phyloP scores from a whole-genome alignment of 2,329 filamentous ascomycete genomes.

The Aspergillus sp. region DNA sequence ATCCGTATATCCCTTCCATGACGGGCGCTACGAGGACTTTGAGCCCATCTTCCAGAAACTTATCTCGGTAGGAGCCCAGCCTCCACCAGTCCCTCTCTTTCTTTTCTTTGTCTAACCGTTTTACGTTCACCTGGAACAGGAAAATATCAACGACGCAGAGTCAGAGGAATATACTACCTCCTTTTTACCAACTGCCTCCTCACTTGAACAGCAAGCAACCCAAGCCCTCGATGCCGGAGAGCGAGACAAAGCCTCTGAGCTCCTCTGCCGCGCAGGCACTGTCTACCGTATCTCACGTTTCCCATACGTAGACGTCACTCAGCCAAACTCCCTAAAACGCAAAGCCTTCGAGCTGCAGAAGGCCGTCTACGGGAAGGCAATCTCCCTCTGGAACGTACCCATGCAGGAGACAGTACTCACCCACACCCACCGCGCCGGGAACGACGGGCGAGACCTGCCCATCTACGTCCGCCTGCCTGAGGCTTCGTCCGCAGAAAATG shows the following conservation, averaged over 20 bases:
- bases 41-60: constrained; percentile 66
- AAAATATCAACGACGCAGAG: constrained; percentile 64
- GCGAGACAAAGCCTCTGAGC: constrained; percentile 58
- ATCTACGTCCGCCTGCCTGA: constrained; percentile 65
- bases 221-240: constrained; percentile 53
- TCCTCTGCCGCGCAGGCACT: constrained; percentile 69
- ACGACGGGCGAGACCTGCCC: constrained; percentile 60
- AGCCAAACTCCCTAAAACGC: constrained; percentile 50
- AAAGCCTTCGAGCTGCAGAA: constrained; percentile 67
- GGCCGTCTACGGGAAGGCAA: constrained; percentile 60
- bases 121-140: constrained; percentile 15
- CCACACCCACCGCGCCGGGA: constrained; percentile 51
- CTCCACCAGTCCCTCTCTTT: constrained; percentile 27
- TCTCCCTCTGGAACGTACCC: constrained; percentile 54
- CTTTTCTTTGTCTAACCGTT: constrained; percentile 37
- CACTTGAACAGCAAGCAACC: constrained; percentile 49
- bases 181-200: constrained; percentile 60
- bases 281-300: constrained; percentile 74
- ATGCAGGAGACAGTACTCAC: constrained; percentile 63
- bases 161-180: constrained; percentile 63
- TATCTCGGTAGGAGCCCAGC: constrained; percentile 18
- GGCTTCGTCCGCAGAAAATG: constrained; percentile 33
- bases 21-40: constrained; percentile 67
- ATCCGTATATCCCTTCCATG: constrained; percentile 73
- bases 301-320: constrained; percentile 46